These are phyloP conservation scores for Salix caprea DNA, from an alignment of 345 rosid genomes.

Conservation along the genomic window DNA sequence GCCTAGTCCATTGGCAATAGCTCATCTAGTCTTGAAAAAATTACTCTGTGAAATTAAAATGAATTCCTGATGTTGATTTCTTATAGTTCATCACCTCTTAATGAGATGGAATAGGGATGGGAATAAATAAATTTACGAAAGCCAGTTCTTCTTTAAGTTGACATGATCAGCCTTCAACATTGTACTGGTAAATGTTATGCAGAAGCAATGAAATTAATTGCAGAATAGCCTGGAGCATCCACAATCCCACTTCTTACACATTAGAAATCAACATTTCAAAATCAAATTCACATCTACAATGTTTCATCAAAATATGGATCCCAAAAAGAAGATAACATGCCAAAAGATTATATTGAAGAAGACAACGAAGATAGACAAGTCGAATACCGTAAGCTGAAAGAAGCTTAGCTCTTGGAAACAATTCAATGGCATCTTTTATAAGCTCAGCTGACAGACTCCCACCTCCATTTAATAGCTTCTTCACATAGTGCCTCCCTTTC, in stretches of 20 bases:
- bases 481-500: constrained; percentile 39
- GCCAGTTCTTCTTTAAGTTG: too few relatives aligned
- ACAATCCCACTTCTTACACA: too few relatives aligned
- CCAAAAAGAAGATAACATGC: neutral
- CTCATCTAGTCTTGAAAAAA: too few relatives aligned
- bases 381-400: constrained; percentile 71
- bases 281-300: neutral
- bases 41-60: too few relatives aligned
- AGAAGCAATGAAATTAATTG: neutral
- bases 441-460: constrained; percentile 61
- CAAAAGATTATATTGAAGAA: neutral
- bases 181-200: too few relatives aligned
- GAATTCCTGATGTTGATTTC: too few relatives aligned
- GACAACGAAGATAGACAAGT: constrained; percentile 8
- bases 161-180: too few relatives aligned
- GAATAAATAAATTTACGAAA: too few relatives aligned
- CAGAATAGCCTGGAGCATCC: neutral
- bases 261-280: neutral
- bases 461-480: constrained; percentile 80
- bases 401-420: constrained; percentile 64
- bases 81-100: too few relatives aligned
- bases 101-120: too few relatives aligned
- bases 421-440: constrained; percentile 35
- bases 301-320: neutral
- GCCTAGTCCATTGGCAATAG: too few relatives aligned